These are phyloP conservation scores for Aspergillus quadrilineatus DNA, from an alignment of 2,329 filamentous ascomycete species.

Conservation along the genomic window DNA sequence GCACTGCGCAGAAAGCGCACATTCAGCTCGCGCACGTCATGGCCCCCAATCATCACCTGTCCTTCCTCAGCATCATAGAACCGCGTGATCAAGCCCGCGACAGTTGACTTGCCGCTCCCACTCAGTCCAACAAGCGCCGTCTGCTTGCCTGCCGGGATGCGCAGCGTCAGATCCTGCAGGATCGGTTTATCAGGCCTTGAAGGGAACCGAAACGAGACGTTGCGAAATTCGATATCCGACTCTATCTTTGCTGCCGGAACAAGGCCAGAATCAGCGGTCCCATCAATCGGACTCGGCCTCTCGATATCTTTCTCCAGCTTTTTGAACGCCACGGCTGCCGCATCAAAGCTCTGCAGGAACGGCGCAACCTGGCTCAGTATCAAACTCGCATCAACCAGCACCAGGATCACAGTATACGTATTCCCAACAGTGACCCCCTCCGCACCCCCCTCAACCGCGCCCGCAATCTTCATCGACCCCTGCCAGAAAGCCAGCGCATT, in stretches of 20 bases:
- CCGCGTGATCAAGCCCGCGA: slow-evolving; percentile 37
- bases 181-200: slow-evolving; percentile 38
- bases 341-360: slow-evolving; percentile 49
- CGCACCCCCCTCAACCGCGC: slow-evolving; percentile 21
- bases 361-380: slow-evolving; percentile 41
- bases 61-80: slow-evolving; percentile 40
- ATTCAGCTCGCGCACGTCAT: slow-evolving; percentile 33
- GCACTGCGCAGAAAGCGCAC: slow-evolving; percentile 35
- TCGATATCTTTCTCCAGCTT: slow-evolving; percentile 61
- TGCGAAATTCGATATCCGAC: slow-evolving; percentile 30
- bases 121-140: slow-evolving; percentile 51
- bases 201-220: slow-evolving; percentile 40
- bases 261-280: slow-evolving; percentile 29
- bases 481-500: slow-evolving; percentile 69
- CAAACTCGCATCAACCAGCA: slow-evolving; percentile 39
- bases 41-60: slow-evolving; percentile 30
- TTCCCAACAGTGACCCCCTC: slow-evolving; percentile 33
- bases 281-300: slow-evolving; percentile 48
- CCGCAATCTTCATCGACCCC: slow-evolving; percentile 57
- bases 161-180: slow-evolving; percentile 32
- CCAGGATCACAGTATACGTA: slow-evolving; percentile 40
- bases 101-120: slow-evolving; percentile 55
- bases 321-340: slow-evolving; percentile 54
- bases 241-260: slow-evolving; percentile 20
- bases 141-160: slow-evolving; percentile 37